A percentile compares a stretch with the other conserved stretches of the same genome.
Conservation (phyloP, 1,284 basidiomycete genomes). For the Microbotryum violaceum region DNA sequence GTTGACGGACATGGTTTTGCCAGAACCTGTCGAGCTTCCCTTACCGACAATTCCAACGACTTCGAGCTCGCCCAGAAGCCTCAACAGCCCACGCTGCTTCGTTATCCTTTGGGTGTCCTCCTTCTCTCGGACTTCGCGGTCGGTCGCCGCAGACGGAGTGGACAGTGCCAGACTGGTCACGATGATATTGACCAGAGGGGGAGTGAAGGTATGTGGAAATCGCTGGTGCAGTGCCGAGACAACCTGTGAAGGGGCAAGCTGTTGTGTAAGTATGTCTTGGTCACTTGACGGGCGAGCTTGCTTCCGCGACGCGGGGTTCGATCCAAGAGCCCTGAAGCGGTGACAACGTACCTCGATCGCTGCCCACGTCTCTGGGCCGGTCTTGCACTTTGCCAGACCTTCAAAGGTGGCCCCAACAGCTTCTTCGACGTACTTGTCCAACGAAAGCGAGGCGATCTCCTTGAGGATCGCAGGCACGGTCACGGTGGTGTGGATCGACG, state of each 20-base stretch:
- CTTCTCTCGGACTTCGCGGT: slow-evolving; percentile 80
- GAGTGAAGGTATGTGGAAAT: slow-evolving; percentile 71
- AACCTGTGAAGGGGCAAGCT: slow-evolving; percentile 54
- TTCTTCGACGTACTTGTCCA: slow-evolving; percentile 96
- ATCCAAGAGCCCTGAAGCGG: background rate
- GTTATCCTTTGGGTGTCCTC: slow-evolving; percentile 74
- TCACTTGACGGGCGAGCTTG: background rate
- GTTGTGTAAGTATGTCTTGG: background rate
- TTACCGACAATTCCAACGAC: slow-evolving; percentile 58
- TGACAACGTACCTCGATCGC: slow-evolving; percentile 68
- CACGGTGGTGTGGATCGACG: slow-evolving; percentile 61
- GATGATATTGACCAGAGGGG: slow-evolving; percentile 59
- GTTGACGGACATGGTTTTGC: no score
- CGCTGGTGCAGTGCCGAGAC: slow-evolving; percentile 82
- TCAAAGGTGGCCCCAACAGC: slow-evolving; percentile 79
- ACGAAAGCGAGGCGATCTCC: slow-evolving; percentile 76
- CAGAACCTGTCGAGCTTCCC: slow-evolving; percentile 6
- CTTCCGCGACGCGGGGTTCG: background rate
- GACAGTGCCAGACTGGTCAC: slow-evolving; percentile 60
- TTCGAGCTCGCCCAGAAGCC: slow-evolving; percentile 82
- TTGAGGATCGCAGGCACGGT: slow-evolving; percentile 78
- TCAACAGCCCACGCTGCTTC: slow-evolving; percentile 74
- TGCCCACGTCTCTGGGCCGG: slow-evolving; percentile 79
- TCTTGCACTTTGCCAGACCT: slow-evolving; percentile 75
- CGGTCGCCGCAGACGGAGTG: slow-evolving; percentile 43